Evolutionary conservation across 2,329 filamentous ascomycete genomes (phyloP), one percentile per base, ranked within the genome.

Genomic region (Colletotrichum higginsianum): DNA sequence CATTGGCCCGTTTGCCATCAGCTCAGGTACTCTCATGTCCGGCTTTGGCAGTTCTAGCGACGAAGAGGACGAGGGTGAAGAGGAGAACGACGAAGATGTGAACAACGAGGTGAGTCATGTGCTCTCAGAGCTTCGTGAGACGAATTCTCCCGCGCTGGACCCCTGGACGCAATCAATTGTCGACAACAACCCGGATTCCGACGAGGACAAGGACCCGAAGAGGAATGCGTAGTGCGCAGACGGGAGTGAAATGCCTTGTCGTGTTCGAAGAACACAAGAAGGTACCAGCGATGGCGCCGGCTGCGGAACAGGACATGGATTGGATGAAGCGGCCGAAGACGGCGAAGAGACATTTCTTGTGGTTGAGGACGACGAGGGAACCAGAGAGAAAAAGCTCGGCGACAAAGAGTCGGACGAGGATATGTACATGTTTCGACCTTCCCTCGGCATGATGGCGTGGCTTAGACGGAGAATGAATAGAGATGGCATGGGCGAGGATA

Each of bases 11-110:
- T 96, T 95, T 80, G 90, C 91, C 52, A 90, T 94, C 76, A 91
- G 90, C 77, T 88, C 91, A 50, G 92, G 93, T 61, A 92, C 93
- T 40, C 85, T 98, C 72, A 89, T 96, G 82, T 96, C 94, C 79
- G 95, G 95, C 63, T 98, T 98, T 82, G 95, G 94, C 79, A 97
- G 95, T 83, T 96, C 94, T 60, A 98, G 95, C 78, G 95, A 98
- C 76, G 96, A 98, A 82, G 96, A 98, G 75, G 96, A 98, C 74
- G 96, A 98, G 77, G 96, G 98, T 74, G 93, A 94, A 83, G 94
- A 97, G 72, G 93, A 94, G 69, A 93, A 93, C 75, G 92, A 96
- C 75, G 93, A 94, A 76, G 92, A 94, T 73, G 89, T 90, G 49
- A 89, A 88, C 78, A 90, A 87, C 74, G 90, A 92, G 90, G 90